Evolutionary conservation across 2,329 filamentous ascomycete genomes (phyloP).

Genomic region (Gliomastix tumulicola): DNA sequence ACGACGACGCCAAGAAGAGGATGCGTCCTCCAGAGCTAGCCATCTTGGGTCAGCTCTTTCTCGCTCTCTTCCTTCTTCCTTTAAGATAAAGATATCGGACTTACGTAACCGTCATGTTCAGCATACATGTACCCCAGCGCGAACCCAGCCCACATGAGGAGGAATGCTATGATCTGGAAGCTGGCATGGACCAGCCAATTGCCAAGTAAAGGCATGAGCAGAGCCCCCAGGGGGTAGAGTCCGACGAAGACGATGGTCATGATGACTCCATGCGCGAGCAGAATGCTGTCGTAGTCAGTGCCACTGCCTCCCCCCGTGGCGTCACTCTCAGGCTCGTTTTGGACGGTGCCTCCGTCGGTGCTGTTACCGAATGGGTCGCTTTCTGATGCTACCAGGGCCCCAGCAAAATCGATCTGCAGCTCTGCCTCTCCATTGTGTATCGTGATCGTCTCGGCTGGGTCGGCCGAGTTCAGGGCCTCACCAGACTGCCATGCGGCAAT

Average conservation of each 20-base stretch:
- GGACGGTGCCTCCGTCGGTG: conserved; percentile 4
- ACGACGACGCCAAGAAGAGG: conserved; percentile 50
- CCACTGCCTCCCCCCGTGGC: conserved; percentile 5
- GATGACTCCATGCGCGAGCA: conserved; percentile 48
- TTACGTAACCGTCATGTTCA: conserved; percentile 31
- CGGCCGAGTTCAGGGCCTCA: conserved; percentile 34
- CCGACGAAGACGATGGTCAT: conserved; percentile 54
- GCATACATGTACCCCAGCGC: conserved; percentile 46
- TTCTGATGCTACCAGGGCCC: conserved; percentile 37
- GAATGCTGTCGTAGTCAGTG: conserved; percentile 12
- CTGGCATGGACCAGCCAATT: conserved; percentile 51
- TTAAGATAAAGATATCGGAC: no score
- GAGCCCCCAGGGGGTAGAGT: conserved; percentile 53
- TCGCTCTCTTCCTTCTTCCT: no score
- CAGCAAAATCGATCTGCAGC: conserved; percentile 41
- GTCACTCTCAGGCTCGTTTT: conserved; percentile 6
- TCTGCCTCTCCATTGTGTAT: conserved; percentile 36
- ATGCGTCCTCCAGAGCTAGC: no score
- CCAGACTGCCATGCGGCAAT: conserved; percentile 47
- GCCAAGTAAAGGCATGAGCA: conserved; percentile 52
- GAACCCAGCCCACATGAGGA: conserved; percentile 54
- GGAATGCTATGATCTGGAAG: conserved; percentile 46
- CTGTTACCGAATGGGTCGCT: conserved; percentile 41
- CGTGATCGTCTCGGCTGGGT: conserved; percentile 27
- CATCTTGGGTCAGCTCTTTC: no score